phyloP scores from a whole-genome alignment of 495 filamentous ascomycete genomes.

The Xylaria nigripes region DNA sequence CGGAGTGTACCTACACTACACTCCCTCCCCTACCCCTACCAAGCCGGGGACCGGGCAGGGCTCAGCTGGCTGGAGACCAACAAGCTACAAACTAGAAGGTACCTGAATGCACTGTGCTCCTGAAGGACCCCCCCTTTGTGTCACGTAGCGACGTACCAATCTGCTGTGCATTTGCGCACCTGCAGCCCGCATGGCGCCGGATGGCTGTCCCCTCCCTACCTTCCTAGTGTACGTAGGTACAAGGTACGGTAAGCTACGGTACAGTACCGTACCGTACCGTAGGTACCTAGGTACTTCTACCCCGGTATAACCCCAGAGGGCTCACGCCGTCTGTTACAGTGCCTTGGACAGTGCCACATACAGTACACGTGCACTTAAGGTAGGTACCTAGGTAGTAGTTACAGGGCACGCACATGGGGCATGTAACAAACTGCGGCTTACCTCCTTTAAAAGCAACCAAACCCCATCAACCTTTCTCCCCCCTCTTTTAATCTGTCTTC shows the following conservation, averaged over 20 bases:
- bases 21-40: no score
- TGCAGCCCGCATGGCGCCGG: conserved; percentile 1
- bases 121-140: neutral
- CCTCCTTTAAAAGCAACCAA: conserved; percentile 29
- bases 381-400: neutral
- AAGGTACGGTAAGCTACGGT: no score
- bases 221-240: neutral
- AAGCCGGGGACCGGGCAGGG: conserved; percentile 16
- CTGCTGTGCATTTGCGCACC: neutral
- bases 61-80: conserved; percentile 20
- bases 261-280: no score
- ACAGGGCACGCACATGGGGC: no score
- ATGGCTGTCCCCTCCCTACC: neutral
- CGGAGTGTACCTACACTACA: neutral
- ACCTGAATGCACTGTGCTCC: conserved; percentile 15
- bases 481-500: conserved; percentile 17
- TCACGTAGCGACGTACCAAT: conserved; percentile 5
- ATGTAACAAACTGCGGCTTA: conserved; percentile 4
- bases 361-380: neutral
- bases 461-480: conserved; percentile 23
- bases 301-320: conserved; percentile 14
- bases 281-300: no score
- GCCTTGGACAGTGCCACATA: neutral
- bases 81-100: conserved; percentile 21
- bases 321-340: neutral